Evolutionary conservation across 139 green algal species (phyloP).

Genomic region (Haematococcus lacustris): DNA sequence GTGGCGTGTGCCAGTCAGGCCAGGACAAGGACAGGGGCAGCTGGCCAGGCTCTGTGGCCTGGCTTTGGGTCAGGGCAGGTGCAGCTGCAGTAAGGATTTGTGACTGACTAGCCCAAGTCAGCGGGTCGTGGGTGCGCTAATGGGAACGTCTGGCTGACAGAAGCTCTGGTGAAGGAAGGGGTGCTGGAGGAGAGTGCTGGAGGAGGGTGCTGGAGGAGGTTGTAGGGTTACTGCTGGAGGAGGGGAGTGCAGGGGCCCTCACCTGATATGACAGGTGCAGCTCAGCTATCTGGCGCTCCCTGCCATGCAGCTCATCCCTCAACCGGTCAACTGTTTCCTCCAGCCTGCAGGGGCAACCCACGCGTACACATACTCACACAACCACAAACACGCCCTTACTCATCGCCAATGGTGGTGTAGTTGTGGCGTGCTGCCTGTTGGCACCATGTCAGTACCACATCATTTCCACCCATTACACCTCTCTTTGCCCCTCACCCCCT

Average conservation of each 20-base stretch:
- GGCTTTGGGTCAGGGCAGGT: neutral
- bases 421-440: neutral
- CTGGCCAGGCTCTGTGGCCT: too few species aligned
- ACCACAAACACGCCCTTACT: neutral
- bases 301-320: slow-evolving; percentile 17
- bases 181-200: too few species aligned
- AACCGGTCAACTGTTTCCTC: slow-evolving; percentile 6
- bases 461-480: neutral
- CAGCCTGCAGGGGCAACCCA: neutral
- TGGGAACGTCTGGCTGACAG: neutral
- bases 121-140: neutral
- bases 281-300: slow-evolving; percentile 19
- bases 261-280: slow-evolving; percentile 22
- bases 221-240: too few species aligned
- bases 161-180: too few species aligned
- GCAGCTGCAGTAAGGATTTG: neutral
- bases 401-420: neutral
- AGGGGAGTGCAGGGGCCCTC: slow-evolving; percentile 13
- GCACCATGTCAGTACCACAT: neutral
- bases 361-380: neutral
- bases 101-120: neutral
- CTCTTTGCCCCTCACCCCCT: too few species aligned
- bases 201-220: too few species aligned
- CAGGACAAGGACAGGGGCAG: too few species aligned
- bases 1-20: too few species aligned